Evolutionary conservation across 2,329 filamentous ascomycete genomes (phyloP).

Genomic region (Pseudocercospora pini-densiflorae): DNA sequence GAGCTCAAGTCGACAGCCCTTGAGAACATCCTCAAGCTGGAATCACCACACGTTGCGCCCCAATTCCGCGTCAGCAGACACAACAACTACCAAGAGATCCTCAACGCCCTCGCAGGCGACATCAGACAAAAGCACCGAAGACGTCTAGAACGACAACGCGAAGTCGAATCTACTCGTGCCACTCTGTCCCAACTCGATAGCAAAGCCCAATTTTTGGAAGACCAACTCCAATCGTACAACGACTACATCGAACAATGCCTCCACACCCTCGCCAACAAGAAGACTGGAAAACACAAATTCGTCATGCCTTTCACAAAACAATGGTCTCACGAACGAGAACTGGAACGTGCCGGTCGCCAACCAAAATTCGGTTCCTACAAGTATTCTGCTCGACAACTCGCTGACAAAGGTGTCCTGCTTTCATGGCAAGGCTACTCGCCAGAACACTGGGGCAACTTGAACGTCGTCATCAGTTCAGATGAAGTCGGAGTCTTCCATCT

Average conservation of each 20-base stretch:
- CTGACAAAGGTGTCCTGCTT: constrained; percentile 92
- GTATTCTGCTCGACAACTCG: constrained; percentile 86
- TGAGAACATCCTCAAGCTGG: constrained; percentile 89
- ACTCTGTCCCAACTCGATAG: constrained; percentile 77
- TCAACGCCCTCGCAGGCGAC: constrained; percentile 95
- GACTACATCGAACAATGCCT: constrained; percentile 99
- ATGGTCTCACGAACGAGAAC: constrained; percentile 97
- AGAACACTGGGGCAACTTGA: constrained; percentile 87
- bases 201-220: constrained; percentile 90
- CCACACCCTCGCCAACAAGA: constrained; percentile 95
- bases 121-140: constrained; percentile 97
- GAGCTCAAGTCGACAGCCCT: constrained; percentile 91
- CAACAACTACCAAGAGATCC: constrained; percentile 96
- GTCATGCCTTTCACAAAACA: constrained; percentile 96
- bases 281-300: constrained; percentile 80
- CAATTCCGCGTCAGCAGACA: constrained; percentile 78
- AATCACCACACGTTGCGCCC: constrained; percentile 61
- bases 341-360: constrained; percentile 87
- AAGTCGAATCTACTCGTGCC: constrained; percentile 80
- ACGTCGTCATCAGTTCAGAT: constrained; percentile 92
- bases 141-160: constrained; percentile 86
- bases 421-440: constrained; percentile 84
- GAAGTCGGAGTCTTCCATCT: constrained; percentile 92
- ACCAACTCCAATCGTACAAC: constrained; percentile 96
- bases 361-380: constrained; percentile 99